A percentile compares a stretch with the other conserved stretches of the same genome.
Evolutionary conservation across 345 rosid species (phyloP).

Genomic region (Salix purpurea): DNA sequence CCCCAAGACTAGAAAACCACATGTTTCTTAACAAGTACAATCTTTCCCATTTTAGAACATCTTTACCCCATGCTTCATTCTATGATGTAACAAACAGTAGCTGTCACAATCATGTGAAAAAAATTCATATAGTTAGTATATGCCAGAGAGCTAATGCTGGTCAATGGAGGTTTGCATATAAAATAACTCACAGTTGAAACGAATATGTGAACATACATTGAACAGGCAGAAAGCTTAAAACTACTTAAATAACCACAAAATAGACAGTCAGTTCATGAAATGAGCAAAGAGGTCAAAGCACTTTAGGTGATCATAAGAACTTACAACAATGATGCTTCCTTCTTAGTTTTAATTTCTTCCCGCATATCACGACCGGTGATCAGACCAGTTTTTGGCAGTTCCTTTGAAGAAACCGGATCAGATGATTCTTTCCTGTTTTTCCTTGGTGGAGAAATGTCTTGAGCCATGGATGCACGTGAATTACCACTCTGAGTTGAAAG

Average conservation of each 20-base stretch:
- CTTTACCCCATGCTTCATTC: neutral
- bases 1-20: neutral
- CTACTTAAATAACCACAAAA: neutral
- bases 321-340: slow-evolving; percentile 59
- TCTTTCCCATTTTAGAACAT: neutral
- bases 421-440: slow-evolving; percentile 39
- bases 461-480: slow-evolving; percentile 20
- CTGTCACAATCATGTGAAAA: neutral
- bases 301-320: neutral
- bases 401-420: slow-evolving; percentile 35
- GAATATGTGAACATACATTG: neutral
- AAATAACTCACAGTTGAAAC: neutral
- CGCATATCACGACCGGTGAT: slow-evolving; percentile 60
- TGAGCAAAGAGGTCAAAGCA: neutral
- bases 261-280: neutral
- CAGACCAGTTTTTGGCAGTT: slow-evolving; percentile 54
- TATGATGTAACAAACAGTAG: neutral
- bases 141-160: neutral
- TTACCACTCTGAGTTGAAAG: slow-evolving; percentile 15
- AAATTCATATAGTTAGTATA: neutral
- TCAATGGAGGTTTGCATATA: neutral
- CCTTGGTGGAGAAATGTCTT: slow-evolving; percentile 59
- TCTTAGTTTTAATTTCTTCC: slow-evolving; percentile 55
- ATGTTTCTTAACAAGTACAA: neutral
- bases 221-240: neutral